phyloP scores from a whole-genome alignment of 176 grass and related monocot species.

The Bothriochloa decipiens region DNA sequence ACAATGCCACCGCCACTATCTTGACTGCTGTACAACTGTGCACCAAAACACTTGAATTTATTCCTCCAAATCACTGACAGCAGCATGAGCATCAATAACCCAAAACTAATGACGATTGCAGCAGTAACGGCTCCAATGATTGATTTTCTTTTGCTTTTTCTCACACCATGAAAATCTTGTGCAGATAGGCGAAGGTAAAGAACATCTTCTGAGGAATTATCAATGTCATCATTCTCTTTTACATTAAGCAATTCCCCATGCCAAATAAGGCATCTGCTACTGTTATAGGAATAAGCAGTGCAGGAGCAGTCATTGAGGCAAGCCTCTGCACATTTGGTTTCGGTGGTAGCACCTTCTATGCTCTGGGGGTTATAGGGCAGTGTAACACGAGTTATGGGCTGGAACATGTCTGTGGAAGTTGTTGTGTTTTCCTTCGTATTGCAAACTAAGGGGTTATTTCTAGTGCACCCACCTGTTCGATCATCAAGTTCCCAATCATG shows the following conservation, averaged over 20 bases:
- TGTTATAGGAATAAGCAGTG: constrained; percentile 26
- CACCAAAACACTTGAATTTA: background rate
- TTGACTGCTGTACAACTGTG: background rate
- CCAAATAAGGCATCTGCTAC: constrained; percentile 41
- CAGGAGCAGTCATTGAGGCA: background rate
- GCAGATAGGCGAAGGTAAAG: constrained; percentile 44
- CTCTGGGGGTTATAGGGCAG: background rate
- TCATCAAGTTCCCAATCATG: constrained; percentile 39
- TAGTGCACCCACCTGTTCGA: background rate
- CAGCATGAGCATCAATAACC: background rate
- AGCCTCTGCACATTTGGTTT: background rate
- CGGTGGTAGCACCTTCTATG: background rate
- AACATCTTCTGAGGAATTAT: background rate
- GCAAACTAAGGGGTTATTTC: background rate
- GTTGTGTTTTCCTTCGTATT: background rate
- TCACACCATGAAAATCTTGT: constrained; percentile 25
- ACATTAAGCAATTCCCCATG: constrained; percentile 49
- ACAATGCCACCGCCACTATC: too few species aligned
- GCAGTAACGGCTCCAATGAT: background rate
- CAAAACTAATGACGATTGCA: background rate
- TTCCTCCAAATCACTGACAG: background rate
- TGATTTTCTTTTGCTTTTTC: constrained; percentile 9
- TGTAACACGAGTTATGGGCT: background rate
- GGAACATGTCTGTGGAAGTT: background rate
- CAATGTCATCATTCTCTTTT: background rate